Percentiles rank a stretch among this genome's conserved stretches.
Conservation (phyloP, 805 yeast species). For the Starmerella roubikii region DNA sequence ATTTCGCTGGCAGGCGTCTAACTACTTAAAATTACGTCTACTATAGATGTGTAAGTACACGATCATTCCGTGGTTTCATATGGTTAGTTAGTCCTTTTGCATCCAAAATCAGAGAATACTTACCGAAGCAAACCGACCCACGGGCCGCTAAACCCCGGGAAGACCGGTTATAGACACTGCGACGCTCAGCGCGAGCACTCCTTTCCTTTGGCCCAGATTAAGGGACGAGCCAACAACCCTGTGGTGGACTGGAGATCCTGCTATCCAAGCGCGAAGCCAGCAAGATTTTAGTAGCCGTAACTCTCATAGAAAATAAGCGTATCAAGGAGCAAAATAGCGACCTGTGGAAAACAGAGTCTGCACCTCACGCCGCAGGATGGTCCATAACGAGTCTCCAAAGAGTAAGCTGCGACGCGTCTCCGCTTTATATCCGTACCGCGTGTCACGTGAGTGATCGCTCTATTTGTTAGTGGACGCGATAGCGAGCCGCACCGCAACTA, state of each 20-base stretch:
- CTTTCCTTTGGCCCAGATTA: not conserved
- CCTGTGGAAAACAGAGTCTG: not conserved
- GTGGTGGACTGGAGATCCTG: not conserved
- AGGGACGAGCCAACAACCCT: slow-evolving; percentile 1
- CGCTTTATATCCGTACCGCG: too few species aligned
- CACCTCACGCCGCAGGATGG: not conserved
- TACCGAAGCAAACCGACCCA: not conserved
- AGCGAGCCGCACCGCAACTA: too few species aligned
- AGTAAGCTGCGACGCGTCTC: too few species aligned
- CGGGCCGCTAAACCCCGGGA: not conserved
- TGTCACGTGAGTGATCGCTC: too few species aligned
- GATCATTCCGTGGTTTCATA: too few species aligned
- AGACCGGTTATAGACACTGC: not conserved
- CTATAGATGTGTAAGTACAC: too few species aligned
- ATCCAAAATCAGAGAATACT: not conserved
- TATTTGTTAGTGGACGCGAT: too few species aligned
- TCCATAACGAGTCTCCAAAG: not conserved
- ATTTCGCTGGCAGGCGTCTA: too few species aligned
- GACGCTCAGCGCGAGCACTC: not conserved
- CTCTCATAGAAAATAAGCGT: slow-evolving; percentile 3
- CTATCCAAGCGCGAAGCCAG: slow-evolving; percentile 5
- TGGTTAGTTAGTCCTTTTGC: too few species aligned
- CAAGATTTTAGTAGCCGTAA: not conserved
- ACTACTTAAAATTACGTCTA: too few species aligned
- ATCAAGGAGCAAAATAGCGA: slow-evolving; percentile 4